phyloP scores from a whole-genome alignment of 306 rosid genomes.

The Mucuna pruriens region DNA sequence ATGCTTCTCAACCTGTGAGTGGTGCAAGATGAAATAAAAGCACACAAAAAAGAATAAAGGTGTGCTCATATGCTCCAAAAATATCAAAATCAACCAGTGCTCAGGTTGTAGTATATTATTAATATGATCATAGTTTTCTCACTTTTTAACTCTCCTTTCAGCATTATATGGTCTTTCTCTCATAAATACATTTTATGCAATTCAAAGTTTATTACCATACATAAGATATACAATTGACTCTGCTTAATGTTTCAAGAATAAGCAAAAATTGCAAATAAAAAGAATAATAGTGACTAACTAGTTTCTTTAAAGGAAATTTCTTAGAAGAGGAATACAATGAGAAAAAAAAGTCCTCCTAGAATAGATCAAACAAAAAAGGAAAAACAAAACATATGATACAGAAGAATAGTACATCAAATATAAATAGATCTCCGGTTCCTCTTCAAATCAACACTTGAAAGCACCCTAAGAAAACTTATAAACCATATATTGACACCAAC shows the following conservation, averaged over 20 bases:
- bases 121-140: conserved; percentile 10
- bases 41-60: conserved; percentile 28
- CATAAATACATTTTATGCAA: not conserved
- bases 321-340: not conserved
- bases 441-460: conserved; percentile 3
- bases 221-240: conserved; percentile 2
- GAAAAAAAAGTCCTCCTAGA: not conserved
- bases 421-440: not conserved
- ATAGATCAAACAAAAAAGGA: not conserved
- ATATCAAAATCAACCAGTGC: conserved; percentile 26
- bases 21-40: conserved; percentile 29
- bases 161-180: not conserved
- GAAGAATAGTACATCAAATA: not conserved
- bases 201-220: not conserved
- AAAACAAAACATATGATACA: not conserved
- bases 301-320: not conserved
- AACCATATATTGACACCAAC: not conserved
- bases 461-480: not conserved
- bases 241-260: not conserved
- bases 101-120: conserved; percentile 2
- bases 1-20: conserved; percentile 76
- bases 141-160: conserved; percentile 4
- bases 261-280: conserved; percentile 13
- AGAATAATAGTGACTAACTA: not conserved
- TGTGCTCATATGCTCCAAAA: not conserved